Base-by-base conservation (phyloP, 208 protist species). In the Angomonas ambiguus region DNA sequence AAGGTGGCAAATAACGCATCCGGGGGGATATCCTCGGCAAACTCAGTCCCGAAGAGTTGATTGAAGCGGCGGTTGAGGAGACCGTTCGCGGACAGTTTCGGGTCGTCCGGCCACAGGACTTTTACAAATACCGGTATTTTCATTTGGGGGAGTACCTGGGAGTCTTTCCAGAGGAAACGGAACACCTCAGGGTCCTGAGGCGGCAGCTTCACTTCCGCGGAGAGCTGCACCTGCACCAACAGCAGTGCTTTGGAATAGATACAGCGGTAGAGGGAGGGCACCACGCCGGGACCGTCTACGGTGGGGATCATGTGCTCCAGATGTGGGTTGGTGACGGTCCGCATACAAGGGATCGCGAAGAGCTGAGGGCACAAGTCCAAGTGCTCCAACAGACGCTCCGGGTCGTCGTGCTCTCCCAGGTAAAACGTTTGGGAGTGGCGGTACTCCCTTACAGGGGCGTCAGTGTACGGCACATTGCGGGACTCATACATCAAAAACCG, bases 201-300 rank as follows among this genome's bases (percentile, higher is more conserved):
- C 0, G 91, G 91, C 57, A 96, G 77, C 73, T 94, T 94, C 51
- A 96, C 91, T 80, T 94, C 88, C 0, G 91, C 85, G 20, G 91
- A 94, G 31, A 96, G 87, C 66, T 91, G 79, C 61, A 96, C 91
- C 27, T 83, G 81, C 16, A 94, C 65, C 56, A 89, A 79, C n/a
- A 96, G 45, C 18, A 96, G 73, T 6, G 91, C 75, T 69, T 96
- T 96, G 30, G 91, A 94, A 76, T 76, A 92, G 53, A 91, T 75
- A 62, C 86, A 93, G 64, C 91, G 91, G 69, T 82, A 96, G 25
- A 93, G 74, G 16, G 85, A 91, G 1, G 82, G 76, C 24, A 82
- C 91, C 11, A 96, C 88, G 32, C 91, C 91, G 28, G 91, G 88
- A 1, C 91, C 91, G 8, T 85, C 71, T 28, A 95, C 69, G 28